A percentile compares a stretch with the other conserved stretches of the same genome.
These are phyloP conservation scores for Suhomyces faveliae DNA, from an alignment of 805 yeast genomes.

Conservation along the genomic window DNA sequence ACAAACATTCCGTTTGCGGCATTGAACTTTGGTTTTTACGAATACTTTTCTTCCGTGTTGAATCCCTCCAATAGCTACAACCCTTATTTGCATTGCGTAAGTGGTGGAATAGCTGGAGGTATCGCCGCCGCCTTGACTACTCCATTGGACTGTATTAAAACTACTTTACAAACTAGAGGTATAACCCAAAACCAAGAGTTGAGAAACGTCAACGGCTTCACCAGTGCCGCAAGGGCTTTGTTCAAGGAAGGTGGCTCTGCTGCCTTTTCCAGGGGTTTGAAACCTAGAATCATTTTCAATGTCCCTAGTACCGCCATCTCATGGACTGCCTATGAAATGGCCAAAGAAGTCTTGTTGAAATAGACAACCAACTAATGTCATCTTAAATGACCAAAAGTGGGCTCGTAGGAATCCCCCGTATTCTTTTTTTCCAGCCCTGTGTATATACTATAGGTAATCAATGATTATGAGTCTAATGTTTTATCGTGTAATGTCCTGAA, in stretches of 20 bases:
- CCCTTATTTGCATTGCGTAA: constrained; percentile 86
- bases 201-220: constrained; percentile 61
- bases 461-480: neutral
- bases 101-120: constrained; percentile 95
- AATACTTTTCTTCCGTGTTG: constrained; percentile 69
- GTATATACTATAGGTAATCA: constrained; percentile 4
- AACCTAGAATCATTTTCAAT: constrained; percentile 87
- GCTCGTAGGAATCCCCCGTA: too few relatives aligned
- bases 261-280: constrained; percentile 81
- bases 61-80: constrained; percentile 80
- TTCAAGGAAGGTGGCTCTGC: constrained; percentile 55
- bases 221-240: constrained; percentile 68
- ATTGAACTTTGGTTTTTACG: constrained; percentile 89
- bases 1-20: constrained; percentile 96
- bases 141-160: constrained; percentile 91
- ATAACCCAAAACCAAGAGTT: constrained; percentile 47
- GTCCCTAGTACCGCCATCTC: constrained; percentile 96
- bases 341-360: constrained; percentile 62
- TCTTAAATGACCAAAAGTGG: neutral
- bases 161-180: constrained; percentile 83
- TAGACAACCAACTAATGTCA: too few relatives aligned
- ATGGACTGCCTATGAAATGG: constrained; percentile 98
- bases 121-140: constrained; percentile 92
- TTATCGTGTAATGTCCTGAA: constrained; percentile 21
- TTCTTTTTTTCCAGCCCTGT: too few relatives aligned